These are phyloP conservation scores for Pestalotiopsis sp. DNA, from an alignment of 2,329 filamentous ascomycete genomes.

Conservation along the genomic window DNA sequence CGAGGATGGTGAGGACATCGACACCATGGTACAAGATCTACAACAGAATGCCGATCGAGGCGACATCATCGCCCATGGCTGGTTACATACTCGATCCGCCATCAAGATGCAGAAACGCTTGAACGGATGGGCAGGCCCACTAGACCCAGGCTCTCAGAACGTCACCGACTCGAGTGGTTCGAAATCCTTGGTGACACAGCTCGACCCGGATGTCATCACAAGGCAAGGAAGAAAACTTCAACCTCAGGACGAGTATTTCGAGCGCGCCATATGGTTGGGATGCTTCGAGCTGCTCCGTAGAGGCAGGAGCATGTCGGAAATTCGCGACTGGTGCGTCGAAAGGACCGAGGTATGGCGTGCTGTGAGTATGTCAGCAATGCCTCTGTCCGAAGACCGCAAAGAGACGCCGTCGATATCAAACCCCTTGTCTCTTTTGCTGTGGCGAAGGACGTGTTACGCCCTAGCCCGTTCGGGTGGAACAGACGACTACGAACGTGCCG, in stretches of 20 bases:
- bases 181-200: constrained; percentile 75
- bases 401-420: constrained; percentile 43
- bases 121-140: constrained; percentile 64
- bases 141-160: constrained; percentile 64
- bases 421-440: constrained; percentile 59
- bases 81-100: constrained; percentile 86
- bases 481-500: constrained; percentile 82
- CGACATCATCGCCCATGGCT: constrained; percentile 83
- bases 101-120: constrained; percentile 90
- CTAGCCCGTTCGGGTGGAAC: constrained; percentile 69
- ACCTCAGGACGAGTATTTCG: constrained; percentile 83
- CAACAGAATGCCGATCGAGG: constrained; percentile 77
- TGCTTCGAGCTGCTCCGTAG: constrained; percentile 91
- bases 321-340: constrained; percentile 85
- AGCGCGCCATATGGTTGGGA: constrained; percentile 89
- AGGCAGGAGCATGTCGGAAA: constrained; percentile 72
- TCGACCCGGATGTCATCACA: constrained; percentile 88
- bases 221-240: constrained; percentile 79
- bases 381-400: constrained; percentile 54
- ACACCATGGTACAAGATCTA: constrained; percentile 75
- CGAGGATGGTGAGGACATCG: constrained; percentile 67
- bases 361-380: constrained; percentile 75
- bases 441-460: constrained; percentile 77
- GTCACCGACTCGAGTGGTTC: constrained; percentile 60
- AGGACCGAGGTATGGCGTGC: constrained; percentile 89